Evolutionary conservation across 2,329 filamentous ascomycete genomes (phyloP).

Genomic region (Lecanicillium sp.): DNA sequence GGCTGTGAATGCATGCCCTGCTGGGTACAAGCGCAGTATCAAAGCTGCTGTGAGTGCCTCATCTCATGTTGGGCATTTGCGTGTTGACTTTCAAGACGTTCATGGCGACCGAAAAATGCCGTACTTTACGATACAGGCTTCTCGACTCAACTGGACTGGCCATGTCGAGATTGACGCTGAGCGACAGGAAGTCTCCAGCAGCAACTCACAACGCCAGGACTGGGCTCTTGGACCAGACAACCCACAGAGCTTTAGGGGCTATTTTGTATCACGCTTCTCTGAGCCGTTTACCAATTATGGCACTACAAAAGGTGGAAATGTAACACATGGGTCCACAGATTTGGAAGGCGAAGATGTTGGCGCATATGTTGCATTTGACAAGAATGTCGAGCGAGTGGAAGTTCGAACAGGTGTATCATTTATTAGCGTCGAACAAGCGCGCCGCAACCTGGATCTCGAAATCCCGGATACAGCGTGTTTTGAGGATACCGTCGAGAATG

Average conservation of each 20-base stretch:
- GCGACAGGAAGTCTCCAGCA: conserved; percentile 30
- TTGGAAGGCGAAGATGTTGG: conserved; percentile 28
- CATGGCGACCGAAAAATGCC: conserved; percentile 14
- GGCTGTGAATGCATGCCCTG: not conserved
- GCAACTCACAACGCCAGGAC: conserved; percentile 38
- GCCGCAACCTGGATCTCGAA: conserved; percentile 35
- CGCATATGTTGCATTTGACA: conserved; percentile 32
- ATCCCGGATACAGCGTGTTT: conserved; percentile 27
- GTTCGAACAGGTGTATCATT: conserved; percentile 39
- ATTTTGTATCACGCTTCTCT: conserved; percentile 40
- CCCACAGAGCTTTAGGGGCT: conserved; percentile 32
- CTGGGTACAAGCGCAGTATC: conserved; percentile 14
- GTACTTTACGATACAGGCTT: conserved; percentile 35
- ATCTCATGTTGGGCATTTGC: conserved; percentile 32
- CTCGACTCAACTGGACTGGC: conserved; percentile 37
- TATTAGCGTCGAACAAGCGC: conserved; percentile 37
- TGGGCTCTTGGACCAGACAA: conserved; percentile 34
- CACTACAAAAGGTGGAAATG: conserved; percentile 20
- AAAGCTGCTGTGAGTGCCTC: conserved; percentile 31
- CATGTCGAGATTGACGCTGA: conserved; percentile 28
- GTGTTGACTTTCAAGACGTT: conserved; percentile 27
- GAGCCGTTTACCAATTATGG: conserved; percentile 30
- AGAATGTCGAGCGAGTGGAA: conserved; percentile 24
- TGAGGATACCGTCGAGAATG: conserved; percentile 28
- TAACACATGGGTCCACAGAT: conserved; percentile 13